Evolutionary conservation across 345 rosid genomes (phyloP), one percentile per base, ranked within the genome.

Genomic region (Cardamine chenopodiifolia): DNA sequence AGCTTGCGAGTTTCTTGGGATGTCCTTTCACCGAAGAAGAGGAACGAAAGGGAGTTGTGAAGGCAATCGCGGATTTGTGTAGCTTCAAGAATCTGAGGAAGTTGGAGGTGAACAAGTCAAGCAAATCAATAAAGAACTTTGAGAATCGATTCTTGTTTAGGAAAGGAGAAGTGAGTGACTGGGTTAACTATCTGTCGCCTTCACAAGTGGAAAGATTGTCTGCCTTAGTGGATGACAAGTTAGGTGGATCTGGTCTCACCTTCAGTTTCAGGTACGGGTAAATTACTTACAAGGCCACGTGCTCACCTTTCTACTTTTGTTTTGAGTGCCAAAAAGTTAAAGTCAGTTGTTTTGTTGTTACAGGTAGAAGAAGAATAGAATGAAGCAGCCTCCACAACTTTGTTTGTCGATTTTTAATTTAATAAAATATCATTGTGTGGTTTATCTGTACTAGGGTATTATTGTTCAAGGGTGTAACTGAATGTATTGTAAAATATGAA

Each of bases 101-200:
- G 18, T 15, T 79, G 58, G 87, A 82, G 23, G 83, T 81, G 64
- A 86, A 84, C 57, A 84, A 82, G 77, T 44, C 58, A 32, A 80
- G 79, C 8, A 84, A 75, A 52, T 78, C 86, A 6, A 82, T 82
- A 42, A 72, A 77, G 80, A 61, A 79, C 50, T 79, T 84, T 71
- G 83, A 82, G 50, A 84, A 81, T 19, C 68, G 67, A n/a, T 59
- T 76, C 18, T 78, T 85, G 74, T 85, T 85, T 68, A 85, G 89
- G 79, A 83, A 80, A 72, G 89, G 76, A 4, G 62, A 69, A 62
- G 81, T 83, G 34, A 82, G 84, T 40, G 89, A 85, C 52, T 85
- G 82, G 83, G 70, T 69, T 49, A 83, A 85, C 76, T 72, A 79
- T 78, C 49, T 85, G 34, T 48, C 83, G n/a, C 76, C 85, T 17